These are phyloP conservation scores for Henningerozyma blattae DNA, from an alignment of 805 yeast species.

Conservation along the genomic window DNA sequence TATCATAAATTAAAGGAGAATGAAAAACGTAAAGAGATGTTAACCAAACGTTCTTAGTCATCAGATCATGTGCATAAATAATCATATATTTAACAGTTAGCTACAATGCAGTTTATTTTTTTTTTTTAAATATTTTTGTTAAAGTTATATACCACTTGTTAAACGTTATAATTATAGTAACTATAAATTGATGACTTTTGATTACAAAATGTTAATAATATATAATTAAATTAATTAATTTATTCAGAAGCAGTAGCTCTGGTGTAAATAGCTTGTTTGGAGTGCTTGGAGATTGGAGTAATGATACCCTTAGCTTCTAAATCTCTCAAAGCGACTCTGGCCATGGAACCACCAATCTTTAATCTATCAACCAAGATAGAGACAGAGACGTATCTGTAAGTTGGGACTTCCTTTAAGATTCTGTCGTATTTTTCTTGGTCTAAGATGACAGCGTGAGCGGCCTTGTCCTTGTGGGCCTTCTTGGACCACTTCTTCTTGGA, in stretches of 20 bases:
- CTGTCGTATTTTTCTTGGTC: conserved; percentile 99
- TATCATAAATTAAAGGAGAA: conserved; percentile 29
- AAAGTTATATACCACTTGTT: too few species aligned
- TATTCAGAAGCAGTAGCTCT: conserved; percentile 59
- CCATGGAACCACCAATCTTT: conserved; percentile 98
- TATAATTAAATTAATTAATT: conserved; percentile 12
- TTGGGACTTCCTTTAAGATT: conserved; percentile 97
- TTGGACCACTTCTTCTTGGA: conserved; percentile 99
- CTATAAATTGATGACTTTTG: too few species aligned
- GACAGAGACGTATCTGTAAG: conserved; percentile 96
- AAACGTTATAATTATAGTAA: too few species aligned
- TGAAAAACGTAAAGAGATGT: background rate
- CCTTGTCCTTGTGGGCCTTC: conserved; percentile 99
- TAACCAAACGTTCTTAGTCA: background rate
- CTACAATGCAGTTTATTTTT: too few species aligned
- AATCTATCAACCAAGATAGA: conserved; percentile 98
- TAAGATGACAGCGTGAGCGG: conserved; percentile 91
- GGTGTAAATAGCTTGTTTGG: conserved; percentile 94
- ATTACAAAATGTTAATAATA: too few species aligned
- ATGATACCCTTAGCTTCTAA: conserved; percentile 92
- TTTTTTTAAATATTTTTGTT: too few species aligned
- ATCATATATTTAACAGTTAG: too few species aligned
- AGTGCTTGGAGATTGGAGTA: conserved; percentile 87
- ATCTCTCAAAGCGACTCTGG: conserved; percentile 95
- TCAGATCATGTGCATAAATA: too few species aligned